Evolutionary conservation across 2,329 filamentous ascomycete species (phyloP).

Genomic region (Didymella arachidicola): DNA sequence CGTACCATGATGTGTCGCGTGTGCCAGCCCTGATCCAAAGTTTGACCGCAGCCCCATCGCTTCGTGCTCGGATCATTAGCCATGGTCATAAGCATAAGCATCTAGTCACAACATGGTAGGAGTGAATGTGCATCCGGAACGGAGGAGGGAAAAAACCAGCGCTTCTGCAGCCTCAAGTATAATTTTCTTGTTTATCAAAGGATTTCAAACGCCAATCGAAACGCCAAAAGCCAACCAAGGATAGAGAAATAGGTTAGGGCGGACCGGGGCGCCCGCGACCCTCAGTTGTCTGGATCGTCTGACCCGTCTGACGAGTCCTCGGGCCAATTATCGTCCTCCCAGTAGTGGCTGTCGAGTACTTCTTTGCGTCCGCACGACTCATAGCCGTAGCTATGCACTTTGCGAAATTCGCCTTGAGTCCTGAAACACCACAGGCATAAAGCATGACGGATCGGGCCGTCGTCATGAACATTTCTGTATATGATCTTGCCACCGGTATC

Average conservation of each 20-base stretch:
- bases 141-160: not conserved
- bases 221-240: not conserved
- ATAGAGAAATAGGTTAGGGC: not conserved
- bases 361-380: constrained; percentile 39
- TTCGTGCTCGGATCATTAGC: not conserved
- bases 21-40: not conserved
- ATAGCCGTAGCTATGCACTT: constrained; percentile 35
- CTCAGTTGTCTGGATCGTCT: not conserved
- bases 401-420: constrained; percentile 34
- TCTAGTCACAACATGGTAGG: not conserved
- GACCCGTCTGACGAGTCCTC: constrained; percentile 7
- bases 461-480: constrained; percentile 36
- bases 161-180: too few relatives aligned
- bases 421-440: constrained; percentile 43
- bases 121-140: not conserved
- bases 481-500: constrained; percentile 37
- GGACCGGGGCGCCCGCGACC: not conserved
- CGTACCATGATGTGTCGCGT: not conserved
- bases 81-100: not conserved
- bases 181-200: too few relatives aligned
- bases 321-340: constrained; percentile 27
- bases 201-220: not conserved
- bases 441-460: constrained; percentile 29
- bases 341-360: constrained; percentile 41
- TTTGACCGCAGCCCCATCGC: not conserved